Percentiles rank a stretch among this genome's conserved stretches.
These are phyloP conservation scores for Yamadazyma membranifaciens DNA, from an alignment of 1,139 yeast species.

Conservation along the genomic window DNA sequence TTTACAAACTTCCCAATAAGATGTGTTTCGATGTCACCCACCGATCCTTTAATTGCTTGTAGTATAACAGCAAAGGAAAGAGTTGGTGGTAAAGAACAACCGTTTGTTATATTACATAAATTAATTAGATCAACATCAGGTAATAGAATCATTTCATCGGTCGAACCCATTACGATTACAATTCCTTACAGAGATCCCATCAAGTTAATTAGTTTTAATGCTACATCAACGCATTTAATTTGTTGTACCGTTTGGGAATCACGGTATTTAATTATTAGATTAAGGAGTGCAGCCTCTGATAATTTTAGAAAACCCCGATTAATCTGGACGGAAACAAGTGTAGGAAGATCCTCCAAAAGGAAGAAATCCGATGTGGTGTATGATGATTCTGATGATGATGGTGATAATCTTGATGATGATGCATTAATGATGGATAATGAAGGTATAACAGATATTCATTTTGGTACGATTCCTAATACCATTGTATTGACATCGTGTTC, in stretches of 20 bases:
- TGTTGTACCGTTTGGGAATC: slow-evolving; percentile 87
- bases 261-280: slow-evolving; percentile 70
- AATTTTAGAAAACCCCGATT: slow-evolving; percentile 61
- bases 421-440: slow-evolving; percentile 66
- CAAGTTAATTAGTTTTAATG: slow-evolving; percentile 67
- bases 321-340: slow-evolving; percentile 38
- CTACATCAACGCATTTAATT: slow-evolving; percentile 65
- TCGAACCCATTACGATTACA: slow-evolving; percentile 68
- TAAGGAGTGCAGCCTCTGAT: slow-evolving; percentile 38
- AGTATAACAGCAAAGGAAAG: slow-evolving; percentile 82
- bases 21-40: slow-evolving; percentile 69
- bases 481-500: slow-evolving; percentile 39
- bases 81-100: slow-evolving; percentile 70
- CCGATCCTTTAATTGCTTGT: slow-evolving; percentile 67
- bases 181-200: slow-evolving; percentile 86
- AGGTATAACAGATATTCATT: slow-evolving; percentile 82
- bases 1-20: slow-evolving; percentile 73
- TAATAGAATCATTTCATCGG: slow-evolving; percentile 26
- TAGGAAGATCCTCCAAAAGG: slow-evolving; percentile 16
- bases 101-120: slow-evolving; percentile 69
- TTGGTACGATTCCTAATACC: slow-evolving; percentile 43
- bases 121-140: slow-evolving; percentile 24
- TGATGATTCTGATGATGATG: slow-evolving; percentile 21
- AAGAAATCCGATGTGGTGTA: slow-evolving; percentile 16
- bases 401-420: slow-evolving; percentile 22